These are phyloP conservation scores for Diaporthe destruens DNA, from an alignment of 2,329 filamentous ascomycete species.

Conservation along the genomic window DNA sequence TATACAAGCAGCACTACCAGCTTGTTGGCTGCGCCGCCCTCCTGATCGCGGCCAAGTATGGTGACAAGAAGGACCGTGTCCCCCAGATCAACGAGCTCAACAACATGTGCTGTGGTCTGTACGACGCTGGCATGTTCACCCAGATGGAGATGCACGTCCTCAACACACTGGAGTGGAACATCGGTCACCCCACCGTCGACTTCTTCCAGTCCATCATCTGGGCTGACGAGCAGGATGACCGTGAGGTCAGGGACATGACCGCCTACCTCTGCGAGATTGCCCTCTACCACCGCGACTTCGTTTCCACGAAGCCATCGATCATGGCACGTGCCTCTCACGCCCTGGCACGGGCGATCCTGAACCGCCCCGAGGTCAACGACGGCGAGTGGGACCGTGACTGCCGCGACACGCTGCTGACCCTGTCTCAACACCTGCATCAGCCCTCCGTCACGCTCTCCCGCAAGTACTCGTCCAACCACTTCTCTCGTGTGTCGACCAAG, in stretches of 20 bases:
- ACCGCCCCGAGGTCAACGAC: constrained; percentile 79
- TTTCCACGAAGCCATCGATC: constrained; percentile 89
- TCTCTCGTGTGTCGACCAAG: constrained; percentile 66
- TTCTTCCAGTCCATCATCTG: constrained; percentile 91
- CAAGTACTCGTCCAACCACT: constrained; percentile 69
- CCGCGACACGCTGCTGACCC: constrained; percentile 72
- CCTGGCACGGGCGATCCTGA: constrained; percentile 87
- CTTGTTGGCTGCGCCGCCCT: constrained; percentile 95
- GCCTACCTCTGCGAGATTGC: constrained; percentile 95
- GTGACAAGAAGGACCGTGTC: constrained; percentile 98
- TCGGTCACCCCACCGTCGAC: constrained; percentile 96
- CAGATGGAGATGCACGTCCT: constrained; percentile 99
- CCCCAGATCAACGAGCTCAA: constrained; percentile 96
- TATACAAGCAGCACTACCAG: constrained; percentile 99
- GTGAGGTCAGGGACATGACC: constrained; percentile 94
- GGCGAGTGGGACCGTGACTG: constrained; percentile 83
- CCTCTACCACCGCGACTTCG: constrained; percentile 96
- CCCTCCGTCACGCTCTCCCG: constrained; percentile 69
- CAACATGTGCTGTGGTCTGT: constrained; percentile 98
- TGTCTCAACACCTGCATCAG: constrained; percentile 71
- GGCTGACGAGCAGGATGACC: constrained; percentile 81
- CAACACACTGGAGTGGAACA: constrained; percentile 95
- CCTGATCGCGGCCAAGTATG: constrained; percentile 97
- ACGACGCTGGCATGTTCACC: constrained; percentile 99
- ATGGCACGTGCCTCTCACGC: constrained; percentile 91